Conservation (phyloP, 2,329 filamentous ascomycete species). For the Dactylellina haptotyla region DNA sequence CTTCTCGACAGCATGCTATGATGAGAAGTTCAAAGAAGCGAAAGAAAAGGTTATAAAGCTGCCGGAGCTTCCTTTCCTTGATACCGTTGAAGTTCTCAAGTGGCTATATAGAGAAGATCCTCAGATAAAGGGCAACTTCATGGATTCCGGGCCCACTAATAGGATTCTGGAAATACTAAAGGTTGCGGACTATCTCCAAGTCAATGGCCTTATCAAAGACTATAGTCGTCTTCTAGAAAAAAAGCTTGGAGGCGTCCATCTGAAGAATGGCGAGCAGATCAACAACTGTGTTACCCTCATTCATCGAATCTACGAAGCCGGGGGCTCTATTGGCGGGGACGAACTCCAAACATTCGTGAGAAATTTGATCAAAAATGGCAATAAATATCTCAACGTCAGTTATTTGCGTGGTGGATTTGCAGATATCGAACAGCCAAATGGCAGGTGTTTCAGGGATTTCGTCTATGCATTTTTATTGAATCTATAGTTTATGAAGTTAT, state of each 20-base stretch:
- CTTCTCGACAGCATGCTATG: constrained; percentile 7
- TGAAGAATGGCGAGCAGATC: background rate
- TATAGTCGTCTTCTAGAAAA: background rate
- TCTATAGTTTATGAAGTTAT: no score
- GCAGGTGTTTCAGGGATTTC: background rate
- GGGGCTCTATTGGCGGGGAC: background rate
- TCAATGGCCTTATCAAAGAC: constrained; percentile 1
- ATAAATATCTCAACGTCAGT: background rate
- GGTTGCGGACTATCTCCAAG: constrained; percentile 8
- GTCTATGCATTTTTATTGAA: no score
- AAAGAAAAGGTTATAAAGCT: constrained; percentile 18
- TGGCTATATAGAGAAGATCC: constrained; percentile 15
- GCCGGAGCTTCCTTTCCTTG: background rate
- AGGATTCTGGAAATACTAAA: constrained; percentile 8
- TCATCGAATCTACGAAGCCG: background rate
- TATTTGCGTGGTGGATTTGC: background rate
- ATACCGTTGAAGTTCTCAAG: background rate
- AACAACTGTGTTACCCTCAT: background rate
- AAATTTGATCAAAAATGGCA: no score
- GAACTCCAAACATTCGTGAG: background rate
- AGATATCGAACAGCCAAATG: constrained; percentile 6
- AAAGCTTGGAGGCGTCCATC: background rate
- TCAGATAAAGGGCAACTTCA: background rate
- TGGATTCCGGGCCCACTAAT: background rate
- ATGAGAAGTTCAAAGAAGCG: constrained; percentile 9